phyloP scores from a whole-genome alignment of 371 early-diverging fungal genomes.

The Rhizomucor pusillus region DNA sequence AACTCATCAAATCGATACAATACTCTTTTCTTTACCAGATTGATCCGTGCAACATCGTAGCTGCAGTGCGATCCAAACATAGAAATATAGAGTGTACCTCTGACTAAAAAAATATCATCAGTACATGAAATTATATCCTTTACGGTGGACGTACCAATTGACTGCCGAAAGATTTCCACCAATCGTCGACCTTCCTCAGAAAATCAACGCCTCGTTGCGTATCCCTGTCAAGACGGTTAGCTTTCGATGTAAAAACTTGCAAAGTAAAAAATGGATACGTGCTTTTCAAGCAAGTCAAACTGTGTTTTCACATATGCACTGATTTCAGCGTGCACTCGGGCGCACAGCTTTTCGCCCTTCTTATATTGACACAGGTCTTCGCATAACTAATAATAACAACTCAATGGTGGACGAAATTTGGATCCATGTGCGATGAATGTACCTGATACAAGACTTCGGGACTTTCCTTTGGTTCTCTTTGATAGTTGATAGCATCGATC shows the following conservation, averaged over 20 bases:
- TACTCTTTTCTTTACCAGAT: slow-evolving; percentile 52
- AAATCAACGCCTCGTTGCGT: slow-evolving; percentile 22
- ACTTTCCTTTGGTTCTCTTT: slow-evolving; percentile 60
- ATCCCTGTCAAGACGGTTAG: no score
- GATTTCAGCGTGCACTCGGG: slow-evolving; percentile 56
- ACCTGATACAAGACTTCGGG: slow-evolving; percentile 85
- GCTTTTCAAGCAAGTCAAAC: slow-evolving; percentile 28
- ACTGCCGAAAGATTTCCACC: slow-evolving; percentile 69
- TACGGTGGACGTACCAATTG: slow-evolving; percentile 74
- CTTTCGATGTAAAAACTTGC: no score
- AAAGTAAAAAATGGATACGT: slow-evolving; percentile 7
- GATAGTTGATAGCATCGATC: slow-evolving; percentile 72
- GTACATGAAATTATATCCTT: background rate
- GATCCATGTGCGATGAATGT: slow-evolving; percentile 1
- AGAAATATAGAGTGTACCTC: slow-evolving; percentile 84
- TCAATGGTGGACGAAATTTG: slow-evolving; percentile 1
- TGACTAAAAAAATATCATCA: slow-evolving; percentile 32
- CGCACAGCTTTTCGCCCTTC: slow-evolving; percentile 62
- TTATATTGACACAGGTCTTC: slow-evolving; percentile 87
- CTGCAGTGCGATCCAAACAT: slow-evolving; percentile 90
- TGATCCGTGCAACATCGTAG: slow-evolving; percentile 66
- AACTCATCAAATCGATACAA: background rate
- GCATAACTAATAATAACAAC: slow-evolving; percentile 48
- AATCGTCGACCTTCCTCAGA: slow-evolving; percentile 50
- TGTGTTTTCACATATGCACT: slow-evolving; percentile 44